Evolutionary conservation across 768 basidiomycete species (phyloP), one percentile per base, ranked within the genome.

Genomic region (Floccularia luteovirens): DNA sequence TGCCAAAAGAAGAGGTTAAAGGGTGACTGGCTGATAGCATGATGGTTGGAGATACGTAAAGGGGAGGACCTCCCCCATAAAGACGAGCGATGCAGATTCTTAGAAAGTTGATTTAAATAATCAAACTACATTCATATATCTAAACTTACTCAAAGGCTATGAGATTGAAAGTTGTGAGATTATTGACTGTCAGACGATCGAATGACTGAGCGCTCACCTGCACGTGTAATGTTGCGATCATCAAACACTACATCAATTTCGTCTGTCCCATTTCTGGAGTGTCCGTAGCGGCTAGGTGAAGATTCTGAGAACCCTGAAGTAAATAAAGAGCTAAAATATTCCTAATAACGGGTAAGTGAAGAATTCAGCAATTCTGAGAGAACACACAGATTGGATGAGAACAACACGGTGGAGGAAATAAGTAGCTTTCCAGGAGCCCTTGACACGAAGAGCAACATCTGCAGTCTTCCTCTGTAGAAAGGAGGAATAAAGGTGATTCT

Each of bases 321-420:
- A 60, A 94, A 96, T 16, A 96, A 73, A 23, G 87, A 81, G 35
- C 77, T 72, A 62, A 94, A 93, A 70, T 90, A 96, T 8, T 85
- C 91, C 82, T 87, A 51, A 1, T 48, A 25, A 36, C 44, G 37
- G 27, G 31, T 33, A 43, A n/a, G 36, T 38, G 50, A 45, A 32
- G 33, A 42, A 30, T 12, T 3, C 23, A 48, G 28, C n/a, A 28
- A 24, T 31, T 22, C n/a, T 34, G 32, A 25, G 27, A n/a, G 32
- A 16, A 46, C 50, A 41, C 40, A 88, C 89, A 6, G 90, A 79
- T 59, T 94, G 92, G 31, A 90, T 89, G 43, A 94, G 78, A 27
- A 96, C 78, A 38, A 93, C 82, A 19, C 80, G 74, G 59, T 96
- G 92, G 4, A 91, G 66, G 31, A 69, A 74, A 64, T 93, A 96